These are phyloP conservation scores for Pachysandra terminalis DNA, from an alignment of 164 flowering plant genomes.

Conservation along the genomic window DNA sequence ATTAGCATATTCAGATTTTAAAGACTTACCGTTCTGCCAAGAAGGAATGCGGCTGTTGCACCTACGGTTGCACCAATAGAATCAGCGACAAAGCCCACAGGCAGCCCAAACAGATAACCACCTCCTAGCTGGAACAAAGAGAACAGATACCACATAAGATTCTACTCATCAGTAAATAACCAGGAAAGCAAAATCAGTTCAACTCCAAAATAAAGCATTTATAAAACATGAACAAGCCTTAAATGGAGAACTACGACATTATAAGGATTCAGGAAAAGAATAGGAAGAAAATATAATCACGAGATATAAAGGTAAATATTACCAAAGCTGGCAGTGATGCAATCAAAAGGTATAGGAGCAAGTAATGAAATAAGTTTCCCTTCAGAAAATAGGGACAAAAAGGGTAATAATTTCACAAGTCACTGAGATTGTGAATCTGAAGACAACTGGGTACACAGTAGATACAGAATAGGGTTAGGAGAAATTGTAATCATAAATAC, in stretches of 20 bases:
- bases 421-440: background rate
- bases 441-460: background rate
- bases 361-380: background rate
- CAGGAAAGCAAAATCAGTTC: background rate
- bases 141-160: constrained; percentile 4
- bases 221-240: background rate
- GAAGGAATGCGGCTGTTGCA: constrained; percentile 86
- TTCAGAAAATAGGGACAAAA: background rate
- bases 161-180: constrained; percentile 1
- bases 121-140: constrained; percentile 75
- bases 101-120: constrained; percentile 95
- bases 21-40: constrained; percentile 83
- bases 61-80: constrained; percentile 96
- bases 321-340: background rate
- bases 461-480: background rate
- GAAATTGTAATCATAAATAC: too few species aligned
- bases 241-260: background rate
- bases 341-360: background rate
- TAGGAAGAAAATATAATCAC: background rate
- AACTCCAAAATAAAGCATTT: too few species aligned
- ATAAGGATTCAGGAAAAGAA: background rate
- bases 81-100: constrained; percentile 91
- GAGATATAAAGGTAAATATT: background rate
- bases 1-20: background rate
- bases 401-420: too few species aligned